Conservation (phyloP, 148 eudicot species). For the Heliamphora exappendiculata region DNA sequence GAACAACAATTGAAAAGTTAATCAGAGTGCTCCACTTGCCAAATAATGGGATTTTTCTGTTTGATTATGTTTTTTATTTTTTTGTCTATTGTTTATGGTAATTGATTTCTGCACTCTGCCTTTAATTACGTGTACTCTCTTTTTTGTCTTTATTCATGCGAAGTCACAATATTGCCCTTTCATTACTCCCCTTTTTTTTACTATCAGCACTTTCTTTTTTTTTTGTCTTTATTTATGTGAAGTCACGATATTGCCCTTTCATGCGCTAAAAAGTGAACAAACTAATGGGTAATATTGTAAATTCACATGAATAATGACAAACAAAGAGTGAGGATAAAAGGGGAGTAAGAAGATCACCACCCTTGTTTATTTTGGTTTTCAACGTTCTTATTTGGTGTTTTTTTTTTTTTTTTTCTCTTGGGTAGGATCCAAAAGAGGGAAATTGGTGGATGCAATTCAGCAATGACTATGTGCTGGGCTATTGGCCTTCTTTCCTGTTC, state of each 20-base stretch:
- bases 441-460: constrained; percentile 99
- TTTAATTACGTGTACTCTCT: too few species aligned
- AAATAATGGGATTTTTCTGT: neutral
- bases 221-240: neutral
- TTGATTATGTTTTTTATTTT: neutral
- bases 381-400: neutral
- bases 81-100: neutral
- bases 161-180: too few species aligned
- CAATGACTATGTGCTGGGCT: constrained; percentile 65
- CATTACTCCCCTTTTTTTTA: neutral
- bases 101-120: too few species aligned
- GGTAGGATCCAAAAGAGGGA: constrained; percentile 91
- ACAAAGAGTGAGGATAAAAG: too few species aligned
- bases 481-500: constrained; percentile 95
- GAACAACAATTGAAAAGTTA: neutral
- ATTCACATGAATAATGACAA: too few species aligned
- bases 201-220: neutral
- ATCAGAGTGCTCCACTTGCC: neutral
- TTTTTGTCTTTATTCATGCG: too few species aligned
- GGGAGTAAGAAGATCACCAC: too few species aligned
- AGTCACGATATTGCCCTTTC: too few species aligned
- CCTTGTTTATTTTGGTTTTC: neutral
- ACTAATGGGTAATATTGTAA: too few species aligned
- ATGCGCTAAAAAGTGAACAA: too few species aligned
- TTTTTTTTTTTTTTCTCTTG: neutral